Evolutionary conservation across 352 stramenopile species (phyloP), one percentile per base, ranked within the genome.

Genomic region (Pythium volutum): DNA sequence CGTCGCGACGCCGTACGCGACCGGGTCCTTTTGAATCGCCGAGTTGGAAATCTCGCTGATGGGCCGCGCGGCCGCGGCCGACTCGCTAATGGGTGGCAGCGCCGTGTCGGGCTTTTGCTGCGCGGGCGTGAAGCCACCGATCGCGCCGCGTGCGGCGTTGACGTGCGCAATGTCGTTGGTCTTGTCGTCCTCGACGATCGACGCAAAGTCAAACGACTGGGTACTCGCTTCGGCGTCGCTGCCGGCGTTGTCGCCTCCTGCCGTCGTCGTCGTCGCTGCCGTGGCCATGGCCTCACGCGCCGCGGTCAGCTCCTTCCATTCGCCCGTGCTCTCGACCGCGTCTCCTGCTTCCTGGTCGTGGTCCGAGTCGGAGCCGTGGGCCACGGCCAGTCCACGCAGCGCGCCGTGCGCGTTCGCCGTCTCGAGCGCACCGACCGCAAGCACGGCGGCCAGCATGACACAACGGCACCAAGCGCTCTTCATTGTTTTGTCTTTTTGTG

Each of bases 31-130:
- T 41, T 60, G 38, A 41, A 60, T 60, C 41, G 53, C 53, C 16
- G 53, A 42, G n/a, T 26, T 7, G n/a, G 11, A 11, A 15, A 54
- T 54, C 1, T 52, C 55, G 29, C 38, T 47, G 25, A 65, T 65
- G 22, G 55, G 46, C 23, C 58, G 58, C 10, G 57, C 57, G 4
- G 57, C 57, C 6, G 57, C 57, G 0, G 59, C 60, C 10, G 60
- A 67, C 43, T 67, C 51, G 23, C 51, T 33, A 4, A 58, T 58
- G 10, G 50, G 50, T 10, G 34, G 22, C 43, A n/a, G 43, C 43
- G 10, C 14, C 16, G 52, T 48, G 34, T 33, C 23, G 6, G 48
- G 31, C 29, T 50, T 23, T 36, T 51, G 29, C n/a, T 31, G 22
- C 34, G 20, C 36, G 39, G 27, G 22, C 31, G 14, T 43, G 36